These are phyloP conservation scores for Aaosphaeria pasadenensis DNA, from an alignment of 2,329 filamentous ascomycete species.

Conservation along the genomic window DNA sequence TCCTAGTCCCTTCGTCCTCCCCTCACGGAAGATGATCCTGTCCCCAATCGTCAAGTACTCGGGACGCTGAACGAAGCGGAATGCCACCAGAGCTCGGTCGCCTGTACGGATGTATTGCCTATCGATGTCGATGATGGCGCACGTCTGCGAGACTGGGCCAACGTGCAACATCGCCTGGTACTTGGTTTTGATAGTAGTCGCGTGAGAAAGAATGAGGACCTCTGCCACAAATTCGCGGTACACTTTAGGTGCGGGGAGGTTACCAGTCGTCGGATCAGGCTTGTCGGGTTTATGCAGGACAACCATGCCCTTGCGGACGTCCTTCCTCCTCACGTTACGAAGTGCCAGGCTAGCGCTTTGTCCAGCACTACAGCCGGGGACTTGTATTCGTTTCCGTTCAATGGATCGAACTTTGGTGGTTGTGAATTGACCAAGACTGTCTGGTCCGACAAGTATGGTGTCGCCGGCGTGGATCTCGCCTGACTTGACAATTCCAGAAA, in stretches of 20 bases:
- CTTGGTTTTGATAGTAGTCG: slow-evolving; percentile 93
- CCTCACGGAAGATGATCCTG: slow-evolving; percentile 87
- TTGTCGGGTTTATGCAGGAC: slow-evolving; percentile 81
- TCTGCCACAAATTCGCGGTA: slow-evolving; percentile 57
- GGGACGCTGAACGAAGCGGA: slow-evolving; percentile 89
- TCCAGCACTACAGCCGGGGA: slow-evolving; percentile 83
- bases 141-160: slow-evolving; percentile 91
- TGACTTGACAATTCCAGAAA: slow-evolving; percentile 85
- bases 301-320: slow-evolving; percentile 97
- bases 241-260: slow-evolving; percentile 47
- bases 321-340: slow-evolving; percentile 81
- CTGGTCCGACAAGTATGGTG: slow-evolving; percentile 81
- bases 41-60: slow-evolving; percentile 90
- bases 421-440: slow-evolving; percentile 84
- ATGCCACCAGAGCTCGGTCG: slow-evolving; percentile 90
- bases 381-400: slow-evolving; percentile 86
- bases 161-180: slow-evolving; percentile 99
- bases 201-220: slow-evolving; percentile 92
- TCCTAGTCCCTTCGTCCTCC: slow-evolving; percentile 88
- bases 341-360: slow-evolving; percentile 92
- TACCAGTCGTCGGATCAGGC: slow-evolving; percentile 43
- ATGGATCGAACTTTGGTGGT: slow-evolving; percentile 87
- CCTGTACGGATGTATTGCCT: slow-evolving; percentile 93
- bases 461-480: slow-evolving; percentile 89
- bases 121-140: slow-evolving; percentile 95